A percentile compares a stretch with the other conserved stretches of the same genome.
Conservation (phyloP, 2,329 filamentous ascomycete genomes). For the Aureobasidium vineae region DNA sequence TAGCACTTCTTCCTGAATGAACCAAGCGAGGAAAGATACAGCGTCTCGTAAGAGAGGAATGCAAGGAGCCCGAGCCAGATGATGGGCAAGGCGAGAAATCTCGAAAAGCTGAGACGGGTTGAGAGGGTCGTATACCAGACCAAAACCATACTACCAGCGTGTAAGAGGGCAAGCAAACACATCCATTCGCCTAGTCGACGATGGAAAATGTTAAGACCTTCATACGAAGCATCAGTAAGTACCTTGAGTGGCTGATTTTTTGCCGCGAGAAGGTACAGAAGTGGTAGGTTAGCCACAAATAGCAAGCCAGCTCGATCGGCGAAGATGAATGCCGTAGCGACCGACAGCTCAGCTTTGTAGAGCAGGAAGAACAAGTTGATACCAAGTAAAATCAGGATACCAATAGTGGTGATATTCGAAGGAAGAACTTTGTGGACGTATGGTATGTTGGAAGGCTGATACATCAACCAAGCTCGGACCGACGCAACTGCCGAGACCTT, state of each 20-base stretch:
- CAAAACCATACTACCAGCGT: constrained; percentile 55
- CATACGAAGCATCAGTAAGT: constrained; percentile 64
- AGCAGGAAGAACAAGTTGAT: constrained; percentile 60
- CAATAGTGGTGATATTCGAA: constrained; percentile 56
- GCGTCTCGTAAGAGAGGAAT: constrained; percentile 58
- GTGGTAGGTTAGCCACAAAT: constrained; percentile 52
- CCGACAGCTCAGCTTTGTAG: constrained; percentile 51
- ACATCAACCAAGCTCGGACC: constrained; percentile 44
- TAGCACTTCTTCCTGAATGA: constrained; percentile 62
- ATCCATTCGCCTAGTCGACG: constrained; percentile 62
- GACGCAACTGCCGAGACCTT: constrained; percentile 12
- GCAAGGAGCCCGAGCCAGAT: constrained; percentile 56
- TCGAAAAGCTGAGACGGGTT: constrained; percentile 48
- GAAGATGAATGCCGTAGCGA: constrained; percentile 56
- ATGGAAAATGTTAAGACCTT: constrained; percentile 65
- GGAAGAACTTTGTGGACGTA: constrained; percentile 58
- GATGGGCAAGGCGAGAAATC: constrained; percentile 52
- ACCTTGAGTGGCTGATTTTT: constrained; percentile 64
- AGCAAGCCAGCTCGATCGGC: constrained; percentile 58
- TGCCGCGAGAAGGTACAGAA: constrained; percentile 62
- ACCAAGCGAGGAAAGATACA: constrained; percentile 61
- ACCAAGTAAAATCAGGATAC: constrained; percentile 52
- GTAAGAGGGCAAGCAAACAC: constrained; percentile 59
- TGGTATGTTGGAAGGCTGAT: constrained; percentile 58
- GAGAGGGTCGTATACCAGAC: constrained; percentile 56